These are phyloP conservation scores for Colletotrichum incanum DNA, from an alignment of 2,329 filamentous ascomycete species.

Conservation along the genomic window DNA sequence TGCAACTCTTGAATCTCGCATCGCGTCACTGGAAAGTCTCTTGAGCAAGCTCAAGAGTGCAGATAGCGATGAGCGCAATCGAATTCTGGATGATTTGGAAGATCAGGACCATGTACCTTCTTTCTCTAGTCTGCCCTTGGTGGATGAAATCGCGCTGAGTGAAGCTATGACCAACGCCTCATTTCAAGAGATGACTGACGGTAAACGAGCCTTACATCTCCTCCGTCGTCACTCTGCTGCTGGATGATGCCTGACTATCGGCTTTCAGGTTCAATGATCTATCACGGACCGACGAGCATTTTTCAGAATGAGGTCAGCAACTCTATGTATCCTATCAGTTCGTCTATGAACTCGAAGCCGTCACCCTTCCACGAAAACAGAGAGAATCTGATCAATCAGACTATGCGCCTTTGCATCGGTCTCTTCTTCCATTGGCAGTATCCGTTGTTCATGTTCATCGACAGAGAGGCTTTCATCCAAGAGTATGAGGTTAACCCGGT, in stretches of 20 bases:
- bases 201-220: background rate
- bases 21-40: conserved; percentile 47
- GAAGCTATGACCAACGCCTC: conserved; percentile 36
- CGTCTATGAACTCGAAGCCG: background rate
- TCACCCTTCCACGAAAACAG: conserved; percentile 4
- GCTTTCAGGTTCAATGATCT: conserved; percentile 38
- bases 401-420: conserved; percentile 39
- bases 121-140: conserved; percentile 16
- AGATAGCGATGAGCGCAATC: conserved; percentile 47
- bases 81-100: conserved; percentile 52
- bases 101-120: conserved; percentile 48
- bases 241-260: background rate
- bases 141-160: conserved; percentile 24
- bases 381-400: conserved; percentile 13
- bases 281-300: conserved; percentile 48
- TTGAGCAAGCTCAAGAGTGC: conserved; percentile 52
- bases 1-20: conserved; percentile 47
- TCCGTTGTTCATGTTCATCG: conserved; percentile 52
- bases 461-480: conserved; percentile 48
- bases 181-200: conserved; percentile 31
- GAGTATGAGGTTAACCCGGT: conserved; percentile 25
- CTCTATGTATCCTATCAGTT: background rate
- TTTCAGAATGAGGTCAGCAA: conserved; percentile 41
- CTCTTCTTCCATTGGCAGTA: conserved; percentile 51
- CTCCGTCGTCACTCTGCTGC: background rate